Percentiles rank a stretch among this genome's conserved stretches.
These are phyloP conservation scores for Tricholoma matsutake DNA, from an alignment of 768 basidiomycete species.

Conservation along the genomic window DNA sequence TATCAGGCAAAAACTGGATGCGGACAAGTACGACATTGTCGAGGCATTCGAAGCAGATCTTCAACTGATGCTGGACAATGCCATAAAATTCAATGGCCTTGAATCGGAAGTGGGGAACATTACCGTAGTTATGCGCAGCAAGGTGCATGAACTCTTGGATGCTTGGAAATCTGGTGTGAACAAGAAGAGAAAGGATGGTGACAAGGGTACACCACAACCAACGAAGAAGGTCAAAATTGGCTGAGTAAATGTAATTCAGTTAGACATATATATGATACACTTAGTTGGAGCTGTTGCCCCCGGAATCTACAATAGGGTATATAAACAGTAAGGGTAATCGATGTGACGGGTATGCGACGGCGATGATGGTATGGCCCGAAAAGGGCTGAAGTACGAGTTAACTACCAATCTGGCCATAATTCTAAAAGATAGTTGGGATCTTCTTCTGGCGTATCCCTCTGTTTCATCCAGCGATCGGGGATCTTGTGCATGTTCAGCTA, in stretches of 20 bases:
- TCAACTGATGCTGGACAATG: constrained; percentile 85
- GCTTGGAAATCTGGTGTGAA: constrained; percentile 43
- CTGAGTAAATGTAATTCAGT: constrained; percentile 27
- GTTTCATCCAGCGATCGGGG: constrained; percentile 92
- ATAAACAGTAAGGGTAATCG: constrained; percentile 19
- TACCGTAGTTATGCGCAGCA: constrained; percentile 47
- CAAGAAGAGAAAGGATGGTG: constrained; percentile 78
- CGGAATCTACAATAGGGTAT: constrained; percentile 28
- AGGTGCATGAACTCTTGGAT: constrained; percentile 51
- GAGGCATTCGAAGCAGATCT: constrained; percentile 84
- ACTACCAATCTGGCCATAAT: constrained; percentile 63
- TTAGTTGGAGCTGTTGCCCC: constrained; percentile 14
- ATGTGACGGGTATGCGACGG: constrained; percentile 1
- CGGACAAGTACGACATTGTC: constrained; percentile 75
- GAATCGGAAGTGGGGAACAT: constrained; percentile 76
- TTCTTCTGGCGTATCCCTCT: constrained; percentile 74
- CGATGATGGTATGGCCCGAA: neutral
- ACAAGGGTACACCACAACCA: constrained; percentile 60
- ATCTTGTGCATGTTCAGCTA: constrained; percentile 42
- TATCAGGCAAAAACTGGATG: constrained; percentile 78
- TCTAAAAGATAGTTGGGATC: constrained; percentile 56
- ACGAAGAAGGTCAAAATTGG: constrained; percentile 65
- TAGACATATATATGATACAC: constrained; percentile 10
- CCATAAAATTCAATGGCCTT: constrained; percentile 82
- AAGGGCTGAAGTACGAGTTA: neutral